Evolutionary conservation across 2,329 filamentous ascomycete species (phyloP).

Genomic region (Trichoderma sp.): DNA sequence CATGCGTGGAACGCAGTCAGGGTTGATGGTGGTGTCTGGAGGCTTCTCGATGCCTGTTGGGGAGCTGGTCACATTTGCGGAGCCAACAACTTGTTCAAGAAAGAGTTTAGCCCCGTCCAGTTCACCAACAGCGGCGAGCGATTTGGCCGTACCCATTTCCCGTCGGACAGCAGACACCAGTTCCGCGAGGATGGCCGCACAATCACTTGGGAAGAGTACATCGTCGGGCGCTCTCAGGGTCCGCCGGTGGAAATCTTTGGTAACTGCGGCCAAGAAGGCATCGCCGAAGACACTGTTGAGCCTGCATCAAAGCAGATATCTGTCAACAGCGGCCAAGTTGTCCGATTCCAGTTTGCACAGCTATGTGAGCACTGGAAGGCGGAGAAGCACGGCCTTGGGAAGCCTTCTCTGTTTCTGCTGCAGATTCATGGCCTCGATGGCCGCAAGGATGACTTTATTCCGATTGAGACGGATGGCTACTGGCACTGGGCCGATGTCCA

Average conservation of each 20-base stretch:
- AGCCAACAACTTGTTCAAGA: conserved; percentile 59
- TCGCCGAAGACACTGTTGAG: conserved; percentile 59
- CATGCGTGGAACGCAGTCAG: conserved; percentile 95
- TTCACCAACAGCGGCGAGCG: conserved; percentile 70
- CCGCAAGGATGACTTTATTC: conserved; percentile 65
- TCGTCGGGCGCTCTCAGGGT: conserved; percentile 58
- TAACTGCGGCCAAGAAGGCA: conserved; percentile 50
- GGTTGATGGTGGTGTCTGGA: conserved; percentile 87
- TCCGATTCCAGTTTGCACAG: conserved; percentile 80
- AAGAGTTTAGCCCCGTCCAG: conserved; percentile 64
- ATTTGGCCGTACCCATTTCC: conserved; percentile 82
- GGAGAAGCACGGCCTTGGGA: conserved; percentile 65
- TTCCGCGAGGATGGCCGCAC: conserved; percentile 71
- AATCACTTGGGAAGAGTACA: conserved; percentile 80
- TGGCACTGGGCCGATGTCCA: conserved; percentile 81
- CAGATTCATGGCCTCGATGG: conserved; percentile 67
- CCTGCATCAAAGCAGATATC: conserved; percentile 57
- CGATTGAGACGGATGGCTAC: conserved; percentile 75
- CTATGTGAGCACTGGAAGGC: conserved; percentile 81
- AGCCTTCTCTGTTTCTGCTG: conserved; percentile 69
- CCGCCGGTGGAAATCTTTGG: conserved; percentile 51
- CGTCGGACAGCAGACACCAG: conserved; percentile 66
- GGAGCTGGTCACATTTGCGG: conserved; percentile 72
- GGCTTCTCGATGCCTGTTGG: conserved; percentile 91
- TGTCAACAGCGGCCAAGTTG: conserved; percentile 54